phyloP scores from a whole-genome alignment of 257 asterid genomes.

The Petunia secreta region DNA sequence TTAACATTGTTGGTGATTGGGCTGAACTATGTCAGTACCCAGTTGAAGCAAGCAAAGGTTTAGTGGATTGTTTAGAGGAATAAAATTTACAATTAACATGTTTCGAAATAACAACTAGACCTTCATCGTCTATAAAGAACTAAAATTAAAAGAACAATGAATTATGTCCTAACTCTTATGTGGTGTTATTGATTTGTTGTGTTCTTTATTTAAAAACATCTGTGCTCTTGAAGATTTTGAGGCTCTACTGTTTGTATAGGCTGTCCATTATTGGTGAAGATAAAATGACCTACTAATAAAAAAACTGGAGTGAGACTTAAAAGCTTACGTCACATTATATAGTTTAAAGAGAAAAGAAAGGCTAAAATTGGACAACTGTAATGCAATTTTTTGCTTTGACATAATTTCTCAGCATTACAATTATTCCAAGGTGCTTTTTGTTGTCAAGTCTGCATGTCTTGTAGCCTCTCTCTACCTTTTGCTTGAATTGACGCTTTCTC shows the following conservation, averaged over 20 bases:
- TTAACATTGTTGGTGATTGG: background rate
- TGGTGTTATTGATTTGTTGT: background rate
- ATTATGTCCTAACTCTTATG: background rate
- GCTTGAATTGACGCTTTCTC: background rate
- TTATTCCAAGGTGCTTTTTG: background rate
- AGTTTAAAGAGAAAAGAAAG: background rate
- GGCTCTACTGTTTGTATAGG: background rate
- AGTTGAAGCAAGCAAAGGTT: background rate
- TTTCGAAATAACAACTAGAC: background rate
- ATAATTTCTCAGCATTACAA: background rate
- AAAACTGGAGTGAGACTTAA: background rate
- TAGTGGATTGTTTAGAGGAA: background rate
- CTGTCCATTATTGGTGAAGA: background rate
- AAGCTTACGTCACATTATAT: background rate
- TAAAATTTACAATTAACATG: background rate
- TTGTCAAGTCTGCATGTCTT: background rate
- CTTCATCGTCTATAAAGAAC: background rate
- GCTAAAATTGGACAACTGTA: background rate
- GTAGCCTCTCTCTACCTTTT: constrained; percentile 2
- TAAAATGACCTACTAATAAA: background rate
- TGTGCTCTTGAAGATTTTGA: constrained; percentile 7
- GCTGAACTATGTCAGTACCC: background rate
- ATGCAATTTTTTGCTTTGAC: background rate
- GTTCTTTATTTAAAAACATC: background rate
- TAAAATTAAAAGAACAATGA: background rate